A percentile compares a stretch with the other conserved stretches of the same genome.
Evolutionary conservation across 192 early-diverging fungal genomes (phyloP).

Genomic region (Backusella liffmaniae): DNA sequence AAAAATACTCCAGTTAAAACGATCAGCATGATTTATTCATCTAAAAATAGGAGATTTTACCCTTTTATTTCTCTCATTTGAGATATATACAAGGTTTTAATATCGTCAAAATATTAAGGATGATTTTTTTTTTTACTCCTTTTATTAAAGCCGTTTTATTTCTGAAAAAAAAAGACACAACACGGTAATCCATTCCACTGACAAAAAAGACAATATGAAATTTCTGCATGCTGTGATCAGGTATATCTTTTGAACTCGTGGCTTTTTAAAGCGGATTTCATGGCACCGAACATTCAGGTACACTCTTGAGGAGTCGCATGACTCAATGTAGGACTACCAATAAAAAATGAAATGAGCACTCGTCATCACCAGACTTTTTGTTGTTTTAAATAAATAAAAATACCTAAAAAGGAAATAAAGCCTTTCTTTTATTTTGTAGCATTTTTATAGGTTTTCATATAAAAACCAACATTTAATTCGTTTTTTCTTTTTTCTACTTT

Average conservation of each 20-base stretch:
- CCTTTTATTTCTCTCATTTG: background rate
- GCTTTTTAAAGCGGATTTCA: too few species aligned
- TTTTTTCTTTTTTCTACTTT: background rate
- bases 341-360: background rate
- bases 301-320: background rate
- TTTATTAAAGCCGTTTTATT: background rate
- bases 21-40: background rate
- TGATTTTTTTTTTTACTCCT: background rate
- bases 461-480: background rate
- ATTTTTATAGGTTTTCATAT: conserved; percentile 7
- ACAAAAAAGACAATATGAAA: background rate
- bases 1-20: background rate
- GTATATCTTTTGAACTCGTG: background rate
- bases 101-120: background rate
- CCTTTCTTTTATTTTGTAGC: background rate
- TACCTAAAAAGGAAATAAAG: background rate
- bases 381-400: background rate
- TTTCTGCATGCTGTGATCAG: background rate
- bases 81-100: background rate
- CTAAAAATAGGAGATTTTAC: conserved; percentile 3
- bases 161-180: background rate
- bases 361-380: background rate
- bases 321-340: background rate
- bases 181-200: background rate
- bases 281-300: background rate